phyloP scores from a whole-genome alignment of 257 asterid species.

The Mentha longifolia region DNA sequence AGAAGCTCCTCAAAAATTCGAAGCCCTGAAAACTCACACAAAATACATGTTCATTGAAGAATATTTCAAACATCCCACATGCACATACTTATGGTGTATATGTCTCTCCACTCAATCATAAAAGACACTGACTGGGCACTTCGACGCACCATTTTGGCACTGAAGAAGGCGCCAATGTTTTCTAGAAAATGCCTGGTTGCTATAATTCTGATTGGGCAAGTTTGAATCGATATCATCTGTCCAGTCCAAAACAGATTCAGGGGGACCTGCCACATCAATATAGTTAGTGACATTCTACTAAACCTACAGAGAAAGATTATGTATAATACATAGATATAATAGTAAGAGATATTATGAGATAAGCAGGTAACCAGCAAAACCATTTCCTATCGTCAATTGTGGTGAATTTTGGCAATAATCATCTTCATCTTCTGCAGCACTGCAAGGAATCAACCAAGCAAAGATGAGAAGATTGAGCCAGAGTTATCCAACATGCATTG shows the following conservation, averaged over 20 bases:
- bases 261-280: slow-evolving; percentile 65
- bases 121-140: slow-evolving; percentile 20
- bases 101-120: slow-evolving; percentile 6
- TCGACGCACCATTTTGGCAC: slow-evolving; percentile 78
- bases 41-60: slow-evolving; percentile 28
- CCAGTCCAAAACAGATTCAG: slow-evolving; percentile 85
- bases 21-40: slow-evolving; percentile 64
- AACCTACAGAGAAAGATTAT: slow-evolving; percentile 19
- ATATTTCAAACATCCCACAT: slow-evolving; percentile 24
- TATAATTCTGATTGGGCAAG: slow-evolving; percentile 61
- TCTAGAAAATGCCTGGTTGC: slow-evolving; percentile 75
- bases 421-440: slow-evolving; percentile 83
- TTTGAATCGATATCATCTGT: slow-evolving; percentile 80
- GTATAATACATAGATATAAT: background rate
- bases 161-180: slow-evolving; percentile 91
- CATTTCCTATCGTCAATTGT: slow-evolving; percentile 75
- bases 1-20: slow-evolving; percentile 90
- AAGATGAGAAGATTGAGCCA: slow-evolving; percentile 33
- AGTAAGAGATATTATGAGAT: slow-evolving; percentile 31
- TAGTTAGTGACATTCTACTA: slow-evolving; percentile 21
- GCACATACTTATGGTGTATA: slow-evolving; percentile 18
- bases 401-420: slow-evolving; percentile 45
- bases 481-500: slow-evolving; percentile 16
- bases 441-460: slow-evolving; percentile 39
- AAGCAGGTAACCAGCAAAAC: slow-evolving; percentile 42